phyloP scores from a whole-genome alignment of 2,329 filamentous ascomycete species.

The Microdochium nivale region DNA sequence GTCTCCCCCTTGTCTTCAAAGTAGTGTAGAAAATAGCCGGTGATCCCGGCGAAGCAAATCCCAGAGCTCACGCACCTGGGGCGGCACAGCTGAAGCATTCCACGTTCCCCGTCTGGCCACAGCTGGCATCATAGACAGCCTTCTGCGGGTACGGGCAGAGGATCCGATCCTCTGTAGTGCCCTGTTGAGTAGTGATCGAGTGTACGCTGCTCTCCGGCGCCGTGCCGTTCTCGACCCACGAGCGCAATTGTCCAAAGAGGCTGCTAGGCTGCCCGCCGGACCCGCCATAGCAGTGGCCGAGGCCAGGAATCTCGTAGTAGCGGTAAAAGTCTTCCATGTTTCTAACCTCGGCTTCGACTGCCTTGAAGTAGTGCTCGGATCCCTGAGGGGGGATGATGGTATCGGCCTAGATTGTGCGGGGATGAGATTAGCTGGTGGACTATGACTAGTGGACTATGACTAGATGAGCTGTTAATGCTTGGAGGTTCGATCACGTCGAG shows the following conservation, averaged over 20 bases:
- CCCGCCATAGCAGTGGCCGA: slow-evolving; percentile 22
- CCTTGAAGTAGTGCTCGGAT: slow-evolving; percentile 16
- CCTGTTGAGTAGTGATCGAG: neutral
- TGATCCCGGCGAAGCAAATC: no score
- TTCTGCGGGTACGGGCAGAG: neutral
- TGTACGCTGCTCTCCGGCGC: slow-evolving; percentile 8
- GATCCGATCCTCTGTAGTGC: neutral
- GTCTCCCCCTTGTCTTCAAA: no score
- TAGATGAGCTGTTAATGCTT: neutral
- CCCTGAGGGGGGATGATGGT: slow-evolving; percentile 5
- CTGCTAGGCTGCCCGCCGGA: slow-evolving; percentile 12
- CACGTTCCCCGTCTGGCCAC: neutral
- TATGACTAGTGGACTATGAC: neutral
- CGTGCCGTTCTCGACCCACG: slow-evolving; percentile 21
- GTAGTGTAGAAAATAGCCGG: no score
- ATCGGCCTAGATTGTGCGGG: slow-evolving; percentile 5
- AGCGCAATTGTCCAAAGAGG: slow-evolving; percentile 15
- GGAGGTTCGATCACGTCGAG: neutral
- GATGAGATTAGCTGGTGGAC: slow-evolving; percentile 2
- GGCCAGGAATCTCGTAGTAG: slow-evolving; percentile 20
- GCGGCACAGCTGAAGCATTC: neutral
- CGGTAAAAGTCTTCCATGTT: slow-evolving; percentile 20
- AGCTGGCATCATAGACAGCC: neutral
- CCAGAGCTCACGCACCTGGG: no score
- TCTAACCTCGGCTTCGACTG: slow-evolving; percentile 8